phyloP scores from a whole-genome alignment of 2,329 filamentous ascomycete species.

The Penicillium sp. region DNA sequence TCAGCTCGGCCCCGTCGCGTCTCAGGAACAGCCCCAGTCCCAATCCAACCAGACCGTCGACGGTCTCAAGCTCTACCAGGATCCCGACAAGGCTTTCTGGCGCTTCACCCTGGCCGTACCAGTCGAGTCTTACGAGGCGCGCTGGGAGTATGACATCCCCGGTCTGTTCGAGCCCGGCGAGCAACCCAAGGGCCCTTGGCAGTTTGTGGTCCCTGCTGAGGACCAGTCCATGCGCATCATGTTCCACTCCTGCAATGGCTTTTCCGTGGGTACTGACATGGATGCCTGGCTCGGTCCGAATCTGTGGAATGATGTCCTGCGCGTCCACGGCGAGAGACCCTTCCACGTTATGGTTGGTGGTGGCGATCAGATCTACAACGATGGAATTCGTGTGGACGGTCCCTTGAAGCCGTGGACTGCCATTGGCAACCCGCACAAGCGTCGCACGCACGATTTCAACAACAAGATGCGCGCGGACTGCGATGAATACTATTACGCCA shows the following conservation, averaged over 20 bases:
- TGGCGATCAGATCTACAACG: constrained; percentile 80
- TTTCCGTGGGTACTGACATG: constrained; percentile 64
- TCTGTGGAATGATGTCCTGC: constrained; percentile 64
- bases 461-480: constrained; percentile 61
- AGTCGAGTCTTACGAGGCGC: constrained; percentile 69
- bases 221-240: constrained; percentile 67
- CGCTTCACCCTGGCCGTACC: constrained; percentile 59
- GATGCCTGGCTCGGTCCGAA: constrained; percentile 61
- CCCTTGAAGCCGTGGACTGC: constrained; percentile 68
- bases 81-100: constrained; percentile 59
- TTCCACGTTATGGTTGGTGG: constrained; percentile 78
- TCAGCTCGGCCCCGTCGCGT: constrained; percentile 32
- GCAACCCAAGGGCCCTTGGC: constrained; percentile 53
- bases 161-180: constrained; percentile 61
- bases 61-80: constrained; percentile 60
- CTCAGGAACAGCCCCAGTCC: constrained; percentile 19
- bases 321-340: constrained; percentile 57
- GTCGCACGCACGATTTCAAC: constrained; percentile 61
- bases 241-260: constrained; percentile 69
- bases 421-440: constrained; percentile 60
- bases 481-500: constrained; percentile 62
- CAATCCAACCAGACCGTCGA: constrained; percentile 26
- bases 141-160: constrained; percentile 75
- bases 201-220: constrained; percentile 58
- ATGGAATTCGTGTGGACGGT: constrained; percentile 78